Conservation (phyloP, 495 filamentous ascomycete genomes). For the Penicillium fimorum region DNA sequence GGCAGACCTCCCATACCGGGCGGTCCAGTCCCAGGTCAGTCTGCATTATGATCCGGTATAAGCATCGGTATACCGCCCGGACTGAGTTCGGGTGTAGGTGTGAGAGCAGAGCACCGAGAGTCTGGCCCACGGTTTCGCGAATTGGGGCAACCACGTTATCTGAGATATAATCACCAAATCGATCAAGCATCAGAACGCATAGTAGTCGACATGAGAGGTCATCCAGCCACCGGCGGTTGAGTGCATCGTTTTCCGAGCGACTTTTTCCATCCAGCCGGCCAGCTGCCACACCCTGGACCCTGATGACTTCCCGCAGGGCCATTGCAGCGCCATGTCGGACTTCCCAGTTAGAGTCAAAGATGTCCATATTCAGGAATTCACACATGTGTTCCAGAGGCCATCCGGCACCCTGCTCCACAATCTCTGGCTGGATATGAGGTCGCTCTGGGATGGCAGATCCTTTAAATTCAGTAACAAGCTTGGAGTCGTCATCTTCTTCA, state of each 20-base stretch:
- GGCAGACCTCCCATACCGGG: constrained; percentile 88
- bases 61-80: constrained; percentile 71
- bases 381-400: constrained; percentile 95
- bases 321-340: constrained; percentile 96
- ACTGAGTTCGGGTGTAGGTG: constrained; percentile 75
- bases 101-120: constrained; percentile 80
- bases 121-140: constrained; percentile 94
- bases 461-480: constrained; percentile 95
- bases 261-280: constrained; percentile 71
- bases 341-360: constrained; percentile 95
- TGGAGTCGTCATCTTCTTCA: constrained; percentile 79
- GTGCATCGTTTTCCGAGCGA: constrained; percentile 68
- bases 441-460: constrained; percentile 64
- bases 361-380: constrained; percentile 86
- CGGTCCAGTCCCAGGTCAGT: constrained; percentile 67
- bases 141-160: constrained; percentile 97
- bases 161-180: constrained; percentile 96
- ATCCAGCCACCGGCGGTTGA: constrained; percentile 84
- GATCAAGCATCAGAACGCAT: constrained; percentile 94
- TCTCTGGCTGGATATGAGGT: constrained; percentile 60
- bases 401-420: constrained; percentile 65
- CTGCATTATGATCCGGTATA: constrained; percentile 91
- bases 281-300: constrained; percentile 90
- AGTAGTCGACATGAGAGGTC: constrained; percentile 89
- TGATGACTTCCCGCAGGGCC: constrained; percentile 86